Evolutionary conservation across 2,329 filamentous ascomycete species (phyloP).

Genomic region (Calonectria ilicicola): DNA sequence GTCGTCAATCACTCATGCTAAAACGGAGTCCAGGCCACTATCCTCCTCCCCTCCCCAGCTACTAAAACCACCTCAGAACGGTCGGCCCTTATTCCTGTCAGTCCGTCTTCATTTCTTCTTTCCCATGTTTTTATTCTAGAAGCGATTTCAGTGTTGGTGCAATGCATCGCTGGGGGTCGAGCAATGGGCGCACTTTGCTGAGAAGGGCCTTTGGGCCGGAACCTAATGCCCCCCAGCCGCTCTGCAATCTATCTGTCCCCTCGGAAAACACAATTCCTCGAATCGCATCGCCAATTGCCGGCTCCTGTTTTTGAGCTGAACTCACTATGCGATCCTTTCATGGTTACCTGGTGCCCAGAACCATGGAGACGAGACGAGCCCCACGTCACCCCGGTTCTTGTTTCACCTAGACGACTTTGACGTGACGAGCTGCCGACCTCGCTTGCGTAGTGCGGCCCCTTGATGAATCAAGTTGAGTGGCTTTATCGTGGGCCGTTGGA

Average conservation of each 20-base stretch:
- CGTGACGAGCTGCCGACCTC: neutral
- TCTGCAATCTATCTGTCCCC: neutral
- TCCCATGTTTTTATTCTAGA: no score
- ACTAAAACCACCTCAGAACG: neutral
- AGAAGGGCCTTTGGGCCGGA: neutral
- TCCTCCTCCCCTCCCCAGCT: neutral
- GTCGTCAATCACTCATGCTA: no score
- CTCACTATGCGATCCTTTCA: neutral
- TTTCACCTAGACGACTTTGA: neutral
- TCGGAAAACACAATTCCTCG: neutral
- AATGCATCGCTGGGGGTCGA: neutral
- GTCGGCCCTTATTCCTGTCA: neutral
- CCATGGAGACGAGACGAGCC: neutral
- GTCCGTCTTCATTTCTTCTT: no score
- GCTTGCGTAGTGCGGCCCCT: neutral
- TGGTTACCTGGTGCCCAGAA: neutral
- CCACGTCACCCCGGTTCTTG: neutral
- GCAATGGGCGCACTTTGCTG: neutral
- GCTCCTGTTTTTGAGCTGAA: neutral
- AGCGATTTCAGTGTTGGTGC: no score
- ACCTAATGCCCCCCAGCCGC: neutral
- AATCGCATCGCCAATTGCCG: neutral
- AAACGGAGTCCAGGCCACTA: neutral
- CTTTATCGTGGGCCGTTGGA: neutral
- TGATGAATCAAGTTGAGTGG: conserved; percentile 11